phyloP scores from a whole-genome alignment of 768 basidiomycete species.

The Suillus bovinus region DNA sequence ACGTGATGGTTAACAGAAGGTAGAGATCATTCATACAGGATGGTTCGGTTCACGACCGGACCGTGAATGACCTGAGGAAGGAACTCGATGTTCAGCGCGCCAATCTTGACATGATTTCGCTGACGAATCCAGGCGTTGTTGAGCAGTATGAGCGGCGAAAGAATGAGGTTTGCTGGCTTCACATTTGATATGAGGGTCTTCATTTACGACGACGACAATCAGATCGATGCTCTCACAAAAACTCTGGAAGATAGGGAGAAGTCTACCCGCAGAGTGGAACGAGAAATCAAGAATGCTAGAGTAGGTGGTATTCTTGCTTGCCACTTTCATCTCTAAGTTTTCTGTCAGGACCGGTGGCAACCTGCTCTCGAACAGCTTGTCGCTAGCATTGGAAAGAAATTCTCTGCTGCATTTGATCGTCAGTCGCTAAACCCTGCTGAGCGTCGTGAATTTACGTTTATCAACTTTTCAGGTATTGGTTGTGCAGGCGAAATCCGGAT shows the following conservation, averaged over 20 bases:
- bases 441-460: background rate
- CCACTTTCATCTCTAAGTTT: conserved; percentile 3
- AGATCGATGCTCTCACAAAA: conserved; percentile 67
- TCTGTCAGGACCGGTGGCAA: conserved; percentile 75
- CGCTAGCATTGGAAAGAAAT: conserved; percentile 77
- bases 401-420: conserved; percentile 92
- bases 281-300: conserved; percentile 60
- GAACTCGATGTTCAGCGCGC: conserved; percentile 64
- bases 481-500: conserved; percentile 92
- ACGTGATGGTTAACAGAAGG: background rate
- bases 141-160: conserved; percentile 80
- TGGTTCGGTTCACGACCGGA: conserved; percentile 50
- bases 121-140: conserved; percentile 74
- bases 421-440: conserved; percentile 31
- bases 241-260: conserved; percentile 55
- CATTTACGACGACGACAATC: conserved; percentile 14
- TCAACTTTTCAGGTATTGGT: conserved; percentile 63
- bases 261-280: conserved; percentile 52
- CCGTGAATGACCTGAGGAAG: conserved; percentile 55
- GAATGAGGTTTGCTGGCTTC: conserved; percentile 54
- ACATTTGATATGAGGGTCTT: background rate
- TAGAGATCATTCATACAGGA: conserved; percentile 27
- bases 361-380: conserved; percentile 81
- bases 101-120: conserved; percentile 69
- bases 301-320: conserved; percentile 39